phyloP scores from a whole-genome alignment of 1,284 basidiomycete genomes.

The Ceratobasidium sp. region DNA sequence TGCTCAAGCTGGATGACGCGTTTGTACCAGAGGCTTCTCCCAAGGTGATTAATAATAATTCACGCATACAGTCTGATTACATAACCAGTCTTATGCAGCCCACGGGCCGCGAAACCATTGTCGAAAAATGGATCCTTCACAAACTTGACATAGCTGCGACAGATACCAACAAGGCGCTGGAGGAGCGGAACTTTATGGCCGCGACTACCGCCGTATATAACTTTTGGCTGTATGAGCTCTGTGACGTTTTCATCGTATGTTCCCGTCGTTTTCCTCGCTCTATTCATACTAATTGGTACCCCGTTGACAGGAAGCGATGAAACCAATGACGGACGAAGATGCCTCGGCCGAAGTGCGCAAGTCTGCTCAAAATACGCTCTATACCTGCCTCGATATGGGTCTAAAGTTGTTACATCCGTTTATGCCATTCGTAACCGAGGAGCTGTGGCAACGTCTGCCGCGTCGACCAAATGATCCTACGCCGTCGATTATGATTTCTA shows the following conservation, averaged over 20 bases:
- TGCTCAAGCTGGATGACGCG: constrained; percentile 88
- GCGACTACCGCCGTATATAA: constrained; percentile 90
- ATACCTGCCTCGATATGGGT: constrained; percentile 93
- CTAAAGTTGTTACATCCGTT: constrained; percentile 94
- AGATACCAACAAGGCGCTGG: constrained; percentile 82
- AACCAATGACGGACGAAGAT: constrained; percentile 90
- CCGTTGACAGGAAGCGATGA: constrained; percentile 89
- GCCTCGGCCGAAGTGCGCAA: constrained; percentile 72
- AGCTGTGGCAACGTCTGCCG: constrained; percentile 97
- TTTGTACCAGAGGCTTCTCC: constrained; percentile 81
- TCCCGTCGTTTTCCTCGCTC: background rate
- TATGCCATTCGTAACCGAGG: constrained; percentile 99
- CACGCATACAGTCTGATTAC: background rate
- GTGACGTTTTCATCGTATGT: constrained; percentile 96
- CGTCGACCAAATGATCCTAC: constrained; percentile 84
- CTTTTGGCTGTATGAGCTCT: constrained; percentile 99
- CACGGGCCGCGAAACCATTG: constrained; percentile 89
- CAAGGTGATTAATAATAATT: constrained; percentile 65
- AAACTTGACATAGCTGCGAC: constrained; percentile 87
- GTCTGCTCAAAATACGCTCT: constrained; percentile 96
- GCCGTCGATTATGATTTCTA: constrained; percentile 89
- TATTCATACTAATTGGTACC: background rate
- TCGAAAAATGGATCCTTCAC: constrained; percentile 96
- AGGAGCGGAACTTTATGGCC: constrained; percentile 91
- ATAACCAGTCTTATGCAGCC: constrained; percentile 64